Conservation (phyloP, 768 basidiomycete species). For the Mycena alexandri region DNA sequence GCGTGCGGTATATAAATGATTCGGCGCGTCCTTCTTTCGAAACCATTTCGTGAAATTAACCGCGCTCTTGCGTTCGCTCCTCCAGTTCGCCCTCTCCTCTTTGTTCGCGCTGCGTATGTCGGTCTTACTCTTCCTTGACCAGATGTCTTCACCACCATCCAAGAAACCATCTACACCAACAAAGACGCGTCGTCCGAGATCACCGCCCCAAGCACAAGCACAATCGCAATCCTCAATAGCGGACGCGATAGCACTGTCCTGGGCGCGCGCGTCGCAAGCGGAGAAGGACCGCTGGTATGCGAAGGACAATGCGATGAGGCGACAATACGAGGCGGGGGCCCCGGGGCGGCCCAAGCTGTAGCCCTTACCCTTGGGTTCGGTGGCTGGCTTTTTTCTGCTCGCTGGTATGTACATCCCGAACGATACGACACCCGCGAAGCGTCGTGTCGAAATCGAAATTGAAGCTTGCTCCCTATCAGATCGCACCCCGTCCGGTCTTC, state of each 20-base stretch:
- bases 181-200: constrained; percentile 35
- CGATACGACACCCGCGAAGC: constrained; percentile 26
- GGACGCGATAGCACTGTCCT: constrained; percentile 76
- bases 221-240: constrained; percentile 55
- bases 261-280: constrained; percentile 73
- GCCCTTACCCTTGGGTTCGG: constrained; percentile 6
- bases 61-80: not conserved
- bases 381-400: too few species aligned
- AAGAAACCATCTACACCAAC: constrained; percentile 42
- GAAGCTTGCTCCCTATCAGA: constrained; percentile 31
- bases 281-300: constrained; percentile 70
- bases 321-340: constrained; percentile 60
- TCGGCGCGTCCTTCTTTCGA: constrained; percentile 21
- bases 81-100: constrained; percentile 19
- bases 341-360: constrained; percentile 65
- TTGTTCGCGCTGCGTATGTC: not conserved
- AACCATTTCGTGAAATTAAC: constrained; percentile 2
- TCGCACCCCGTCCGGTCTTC: constrained; percentile 23
- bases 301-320: constrained; percentile 62
- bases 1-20: constrained; percentile 27
- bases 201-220: constrained; percentile 46
- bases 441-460: not conserved
- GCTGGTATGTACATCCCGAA: not conserved
- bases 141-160: constrained; percentile 53
- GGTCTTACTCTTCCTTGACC: constrained; percentile 24